Conservation (phyloP, 2,329 filamentous ascomycete genomes). For the Ambrosiella cleistominuta region DNA sequence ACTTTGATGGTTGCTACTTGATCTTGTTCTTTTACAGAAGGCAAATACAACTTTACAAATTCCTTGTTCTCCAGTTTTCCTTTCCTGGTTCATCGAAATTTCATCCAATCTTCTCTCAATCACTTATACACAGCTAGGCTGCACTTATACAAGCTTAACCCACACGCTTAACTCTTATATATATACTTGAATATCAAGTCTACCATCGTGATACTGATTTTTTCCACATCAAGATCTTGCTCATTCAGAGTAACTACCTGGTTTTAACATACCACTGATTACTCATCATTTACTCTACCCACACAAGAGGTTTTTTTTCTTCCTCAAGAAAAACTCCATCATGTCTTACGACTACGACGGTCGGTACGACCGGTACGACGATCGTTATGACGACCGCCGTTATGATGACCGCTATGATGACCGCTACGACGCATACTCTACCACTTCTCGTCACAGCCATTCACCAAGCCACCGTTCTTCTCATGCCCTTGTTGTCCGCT, state of each 20-base stretch:
- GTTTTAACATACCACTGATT: neutral
- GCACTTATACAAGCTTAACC: too few relatives aligned
- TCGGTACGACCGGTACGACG: conserved; percentile 18
- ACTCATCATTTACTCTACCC: neutral
- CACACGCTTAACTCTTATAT: too few relatives aligned
- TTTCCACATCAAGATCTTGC: too few relatives aligned
- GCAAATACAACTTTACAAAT: too few relatives aligned
- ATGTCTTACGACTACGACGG: conserved; percentile 31
- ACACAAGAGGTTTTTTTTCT: neutral
- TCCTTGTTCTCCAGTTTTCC: too few relatives aligned
- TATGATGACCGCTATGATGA: conserved; percentile 1
- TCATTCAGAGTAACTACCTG: too few relatives aligned
- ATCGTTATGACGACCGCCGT: conserved; percentile 15
- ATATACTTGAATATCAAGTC: too few relatives aligned
- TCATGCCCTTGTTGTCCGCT: conserved; percentile 8
- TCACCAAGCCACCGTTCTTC: neutral
- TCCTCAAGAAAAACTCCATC: conserved; percentile 16
- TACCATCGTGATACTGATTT: too few relatives aligned
- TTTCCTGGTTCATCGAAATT: too few relatives aligned
- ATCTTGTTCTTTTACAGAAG: neutral
- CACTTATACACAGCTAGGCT: too few relatives aligned
- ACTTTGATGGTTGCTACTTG: neutral
- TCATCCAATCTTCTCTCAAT: too few relatives aligned
- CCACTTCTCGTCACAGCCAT: conserved; percentile 3
- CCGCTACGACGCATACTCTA: conserved; percentile 7